Evolutionary conservation across 2,329 filamentous ascomycete genomes (phyloP).

Genomic region (Talaromyces amestolkiae): DNA sequence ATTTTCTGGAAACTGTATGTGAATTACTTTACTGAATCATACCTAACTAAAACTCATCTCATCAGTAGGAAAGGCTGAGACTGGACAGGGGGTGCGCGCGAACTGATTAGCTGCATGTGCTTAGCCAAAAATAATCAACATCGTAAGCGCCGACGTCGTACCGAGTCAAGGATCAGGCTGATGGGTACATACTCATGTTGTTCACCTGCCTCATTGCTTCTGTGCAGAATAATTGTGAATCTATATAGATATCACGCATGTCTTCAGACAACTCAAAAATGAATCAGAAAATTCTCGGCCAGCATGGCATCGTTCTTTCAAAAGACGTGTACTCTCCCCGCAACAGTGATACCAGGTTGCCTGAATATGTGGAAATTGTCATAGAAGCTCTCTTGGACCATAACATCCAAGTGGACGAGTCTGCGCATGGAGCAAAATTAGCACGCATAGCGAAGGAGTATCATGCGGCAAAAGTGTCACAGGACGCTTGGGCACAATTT

Average conservation of each 20-base stretch:
- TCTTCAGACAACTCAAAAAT: not conserved
- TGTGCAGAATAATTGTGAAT: too few species aligned
- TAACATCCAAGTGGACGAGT: not conserved
- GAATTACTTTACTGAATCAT: not conserved
- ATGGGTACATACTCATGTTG: too few species aligned
- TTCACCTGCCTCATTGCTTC: too few species aligned
- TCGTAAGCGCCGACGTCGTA: not conserved
- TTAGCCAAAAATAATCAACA: not conserved
- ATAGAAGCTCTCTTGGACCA: conserved; percentile 3
- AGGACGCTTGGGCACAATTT: not conserved
- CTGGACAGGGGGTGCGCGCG: not conserved
- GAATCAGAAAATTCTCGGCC: not conserved
- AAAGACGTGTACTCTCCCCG: not conserved
- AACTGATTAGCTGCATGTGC: not conserved
- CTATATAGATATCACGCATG: not conserved
- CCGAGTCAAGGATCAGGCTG: not conserved
- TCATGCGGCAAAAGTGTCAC: not conserved
- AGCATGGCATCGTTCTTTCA: conserved; percentile 3
- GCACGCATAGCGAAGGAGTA: not conserved
- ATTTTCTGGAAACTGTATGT: not conserved
- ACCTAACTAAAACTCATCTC: not conserved
- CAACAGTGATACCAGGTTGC: not conserved
- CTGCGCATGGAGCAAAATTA: not conserved
- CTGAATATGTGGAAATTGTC: not conserved
- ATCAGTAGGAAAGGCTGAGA: not conserved